A percentile compares a stretch with the other conserved stretches of the same genome.
Evolutionary conservation across 345 rosid species (phyloP).

Genomic region (Camelina hispida): DNA sequence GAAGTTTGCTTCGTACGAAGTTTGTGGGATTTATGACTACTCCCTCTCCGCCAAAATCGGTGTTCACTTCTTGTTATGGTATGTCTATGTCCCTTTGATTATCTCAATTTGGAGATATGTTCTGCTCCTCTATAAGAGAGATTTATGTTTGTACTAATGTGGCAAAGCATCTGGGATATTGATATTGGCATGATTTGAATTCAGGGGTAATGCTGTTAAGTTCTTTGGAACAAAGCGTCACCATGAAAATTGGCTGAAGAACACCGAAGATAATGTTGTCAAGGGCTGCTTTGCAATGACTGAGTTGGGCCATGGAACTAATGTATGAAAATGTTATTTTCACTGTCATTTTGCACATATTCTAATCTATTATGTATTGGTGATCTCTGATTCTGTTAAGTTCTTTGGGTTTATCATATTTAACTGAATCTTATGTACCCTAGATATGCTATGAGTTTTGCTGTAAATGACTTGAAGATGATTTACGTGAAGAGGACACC

Average conservation of each 20-base stretch:
- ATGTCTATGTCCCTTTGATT: slow-evolving; percentile 11
- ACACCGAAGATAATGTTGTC: slow-evolving; percentile 62
- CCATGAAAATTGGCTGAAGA: slow-evolving; percentile 82
- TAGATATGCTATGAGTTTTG: slow-evolving; percentile 86
- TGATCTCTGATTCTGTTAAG: not conserved
- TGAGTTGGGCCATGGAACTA: slow-evolving; percentile 96
- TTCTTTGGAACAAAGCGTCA: slow-evolving; percentile 83
- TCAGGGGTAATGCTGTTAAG: slow-evolving; percentile 88
- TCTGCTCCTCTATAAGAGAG: not conserved
- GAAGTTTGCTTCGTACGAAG: slow-evolving; percentile 64
- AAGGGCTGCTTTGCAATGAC: slow-evolving; percentile 97
- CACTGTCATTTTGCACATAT: not conserved
- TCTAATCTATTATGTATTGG: not conserved
- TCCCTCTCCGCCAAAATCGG: slow-evolving; percentile 70
- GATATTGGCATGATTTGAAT: not conserved
- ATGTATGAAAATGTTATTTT: slow-evolving; percentile 53
- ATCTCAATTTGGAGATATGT: not conserved
- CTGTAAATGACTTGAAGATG: slow-evolving; percentile 79
- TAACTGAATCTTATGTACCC: slow-evolving; percentile 3
- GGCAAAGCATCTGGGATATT: not conserved
- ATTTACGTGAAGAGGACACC: slow-evolving; percentile 80
- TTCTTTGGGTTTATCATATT: too few species aligned
- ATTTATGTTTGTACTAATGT: not conserved
- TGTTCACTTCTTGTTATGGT: slow-evolving; percentile 91
- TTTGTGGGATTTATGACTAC: slow-evolving; percentile 63